phyloP scores from a whole-genome alignment of 176 grass and related monocot species.

The Echinochloa phyllopogon region DNA sequence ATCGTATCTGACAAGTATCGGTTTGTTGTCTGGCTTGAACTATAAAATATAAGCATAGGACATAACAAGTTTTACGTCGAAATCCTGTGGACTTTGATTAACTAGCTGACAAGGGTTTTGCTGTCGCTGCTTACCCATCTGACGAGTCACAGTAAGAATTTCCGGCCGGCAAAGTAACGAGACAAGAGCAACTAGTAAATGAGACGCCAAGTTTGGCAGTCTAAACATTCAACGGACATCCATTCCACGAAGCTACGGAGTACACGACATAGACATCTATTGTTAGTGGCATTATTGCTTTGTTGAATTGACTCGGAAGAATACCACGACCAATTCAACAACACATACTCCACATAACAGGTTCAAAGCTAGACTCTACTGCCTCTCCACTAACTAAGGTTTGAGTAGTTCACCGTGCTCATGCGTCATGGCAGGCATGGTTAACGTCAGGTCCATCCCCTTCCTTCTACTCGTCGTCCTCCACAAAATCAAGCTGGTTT shows the following conservation, averaged over 20 bases:
- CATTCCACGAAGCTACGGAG: conserved; percentile 1
- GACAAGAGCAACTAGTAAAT: not conserved
- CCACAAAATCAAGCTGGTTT: conserved; percentile 7
- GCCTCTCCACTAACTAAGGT: not conserved
- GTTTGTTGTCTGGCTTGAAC: not conserved
- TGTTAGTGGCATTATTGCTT: not conserved
- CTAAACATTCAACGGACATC: not conserved
- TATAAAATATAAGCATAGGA: not conserved
- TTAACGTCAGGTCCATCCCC: conserved; percentile 21
- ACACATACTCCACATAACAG: not conserved
- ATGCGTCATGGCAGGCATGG: conserved; percentile 18
- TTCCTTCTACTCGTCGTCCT: conserved; percentile 17
- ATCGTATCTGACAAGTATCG: not conserved
- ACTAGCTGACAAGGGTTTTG: not conserved
- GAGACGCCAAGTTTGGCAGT: not conserved
- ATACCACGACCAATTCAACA: not conserved
- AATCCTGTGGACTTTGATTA: not conserved
- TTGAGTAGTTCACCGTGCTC: not conserved
- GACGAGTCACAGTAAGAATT: not conserved
- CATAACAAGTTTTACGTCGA: not conserved
- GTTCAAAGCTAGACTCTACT: not conserved
- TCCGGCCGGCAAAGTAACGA: conserved; percentile 30
- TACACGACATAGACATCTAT: not conserved
- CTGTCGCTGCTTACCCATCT: not conserved
- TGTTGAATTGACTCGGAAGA: conserved; percentile 30